Evolutionary conservation across 1,284 basidiomycete species (phyloP).

Genomic region (Butyriboletus appendiculatus): DNA sequence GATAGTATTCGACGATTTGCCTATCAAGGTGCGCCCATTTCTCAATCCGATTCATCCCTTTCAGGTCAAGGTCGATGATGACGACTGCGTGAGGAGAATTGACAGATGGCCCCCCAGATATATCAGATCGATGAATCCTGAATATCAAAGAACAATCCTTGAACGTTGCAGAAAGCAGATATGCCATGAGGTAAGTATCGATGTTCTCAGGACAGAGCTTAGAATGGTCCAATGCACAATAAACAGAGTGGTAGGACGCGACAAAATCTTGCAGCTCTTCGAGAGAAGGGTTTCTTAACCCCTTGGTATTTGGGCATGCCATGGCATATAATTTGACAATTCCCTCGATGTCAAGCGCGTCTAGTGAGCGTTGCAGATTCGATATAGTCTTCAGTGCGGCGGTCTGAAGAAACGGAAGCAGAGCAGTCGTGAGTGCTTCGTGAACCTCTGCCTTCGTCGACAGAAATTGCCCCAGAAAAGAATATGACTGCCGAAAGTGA

Average conservation of each 20-base stretch:
- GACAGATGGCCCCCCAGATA: conserved; percentile 1
- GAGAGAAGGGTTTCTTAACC: conserved; percentile 46
- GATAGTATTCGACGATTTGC: conserved; percentile 61
- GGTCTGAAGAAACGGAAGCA: conserved; percentile 54
- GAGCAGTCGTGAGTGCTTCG: conserved; percentile 44
- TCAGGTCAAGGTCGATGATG: conserved; percentile 87
- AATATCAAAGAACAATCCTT: conserved; percentile 95
- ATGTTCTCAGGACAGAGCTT: conserved; percentile 46
- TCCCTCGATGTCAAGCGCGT: conserved; percentile 83
- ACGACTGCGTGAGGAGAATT: conserved; percentile 46
- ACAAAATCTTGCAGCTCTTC: conserved; percentile 63
- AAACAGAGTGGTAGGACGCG: conserved; percentile 48
- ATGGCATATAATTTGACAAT: conserved; percentile 37
- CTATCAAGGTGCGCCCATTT: conserved; percentile 78
- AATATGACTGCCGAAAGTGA: conserved; percentile 9
- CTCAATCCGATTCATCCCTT: conserved; percentile 64
- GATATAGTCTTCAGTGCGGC: conserved; percentile 61
- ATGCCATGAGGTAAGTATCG: conserved; percentile 66
- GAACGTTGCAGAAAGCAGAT: conserved; percentile 89
- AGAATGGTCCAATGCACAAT: conserved; percentile 37
- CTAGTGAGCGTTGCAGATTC: conserved; percentile 74
- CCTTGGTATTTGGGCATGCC: conserved; percentile 12
- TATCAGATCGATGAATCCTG: conserved; percentile 38
- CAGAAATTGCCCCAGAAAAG: conserved; percentile 20
- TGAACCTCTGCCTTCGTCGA: conserved; percentile 27